A percentile compares a stretch with the other conserved stretches of the same genome.
Evolutionary conservation across 805 yeast species (phyloP).

Genomic region (Sungouiella thailandica): DNA sequence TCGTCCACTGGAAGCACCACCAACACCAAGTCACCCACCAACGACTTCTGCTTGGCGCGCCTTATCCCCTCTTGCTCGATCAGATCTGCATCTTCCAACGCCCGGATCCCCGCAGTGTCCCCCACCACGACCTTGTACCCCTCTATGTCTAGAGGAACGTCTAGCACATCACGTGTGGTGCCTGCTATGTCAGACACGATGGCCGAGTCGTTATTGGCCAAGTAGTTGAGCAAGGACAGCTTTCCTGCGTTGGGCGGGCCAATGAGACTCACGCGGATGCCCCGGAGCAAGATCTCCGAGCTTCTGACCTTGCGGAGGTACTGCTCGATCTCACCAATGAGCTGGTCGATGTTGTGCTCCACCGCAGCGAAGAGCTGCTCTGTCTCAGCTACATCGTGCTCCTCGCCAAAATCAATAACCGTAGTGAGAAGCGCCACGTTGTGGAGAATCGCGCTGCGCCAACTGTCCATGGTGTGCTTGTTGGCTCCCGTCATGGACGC

Average conservation of each 20-base stretch:
- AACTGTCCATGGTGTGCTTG: conserved; percentile 45
- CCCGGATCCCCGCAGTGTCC: conserved; percentile 90
- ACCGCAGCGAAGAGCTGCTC: conserved; percentile 50
- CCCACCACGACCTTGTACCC: conserved; percentile 83
- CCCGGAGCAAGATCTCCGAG: conserved; percentile 62
- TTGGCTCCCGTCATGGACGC: conserved; percentile 69
- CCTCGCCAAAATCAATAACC: conserved; percentile 92
- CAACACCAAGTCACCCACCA: conserved; percentile 62
- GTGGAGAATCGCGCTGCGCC: conserved; percentile 66
- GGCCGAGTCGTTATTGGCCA: conserved; percentile 78
- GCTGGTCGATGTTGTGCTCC: conserved; percentile 29
- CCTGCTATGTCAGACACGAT: conserved; percentile 91
- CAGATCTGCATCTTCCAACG: conserved; percentile 39
- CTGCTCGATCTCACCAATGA: conserved; percentile 42
- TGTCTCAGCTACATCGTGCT: conserved; percentile 72
- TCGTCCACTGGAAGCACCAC: conserved; percentile 48
- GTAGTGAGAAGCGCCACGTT: conserved; percentile 78
- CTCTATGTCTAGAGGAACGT: conserved; percentile 70
- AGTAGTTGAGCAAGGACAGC: conserved; percentile 73
- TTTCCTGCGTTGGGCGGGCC: conserved; percentile 98
- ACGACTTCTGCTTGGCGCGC: conserved; percentile 61
- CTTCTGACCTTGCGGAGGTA: conserved; percentile 45
- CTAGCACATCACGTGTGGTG: conserved; percentile 86
- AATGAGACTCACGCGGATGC: conserved; percentile 65
- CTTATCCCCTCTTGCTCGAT: conserved; percentile 80